Conservation (phyloP, 805 yeast genomes). For the Metschnikowia rubicola region DNA sequence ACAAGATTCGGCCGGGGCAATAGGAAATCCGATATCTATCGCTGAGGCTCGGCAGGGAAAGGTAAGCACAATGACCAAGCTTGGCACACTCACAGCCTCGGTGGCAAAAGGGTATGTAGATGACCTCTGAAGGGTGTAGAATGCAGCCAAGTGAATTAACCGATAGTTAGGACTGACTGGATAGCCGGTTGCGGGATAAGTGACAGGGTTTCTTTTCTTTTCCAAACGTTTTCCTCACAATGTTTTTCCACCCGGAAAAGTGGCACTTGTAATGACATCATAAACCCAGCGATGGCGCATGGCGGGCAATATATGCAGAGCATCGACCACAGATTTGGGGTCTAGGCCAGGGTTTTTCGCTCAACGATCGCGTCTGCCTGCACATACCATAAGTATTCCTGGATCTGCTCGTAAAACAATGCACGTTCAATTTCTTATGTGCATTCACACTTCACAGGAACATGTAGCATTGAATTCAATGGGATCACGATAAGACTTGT, state of each 20-base stretch:
- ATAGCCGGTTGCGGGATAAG: not conserved
- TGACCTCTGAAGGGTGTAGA: too few relatives aligned
- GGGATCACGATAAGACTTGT: too few relatives aligned
- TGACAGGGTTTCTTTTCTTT: not conserved
- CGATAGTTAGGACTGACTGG: not conserved
- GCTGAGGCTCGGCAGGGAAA: not conserved
- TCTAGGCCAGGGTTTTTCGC: slow-evolving; percentile 4
- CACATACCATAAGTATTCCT: not conserved
- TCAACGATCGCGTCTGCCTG: not conserved
- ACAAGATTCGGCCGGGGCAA: not conserved
- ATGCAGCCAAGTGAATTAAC: not conserved
- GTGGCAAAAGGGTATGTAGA: not conserved
- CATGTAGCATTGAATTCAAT: not conserved
- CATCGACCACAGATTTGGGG: not conserved
- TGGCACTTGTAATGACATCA: slow-evolving; percentile 9
- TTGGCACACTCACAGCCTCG: slow-evolving; percentile 3
- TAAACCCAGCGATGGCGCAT: slow-evolving; percentile 2
- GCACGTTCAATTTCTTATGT: not conserved
- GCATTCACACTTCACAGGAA: not conserved
- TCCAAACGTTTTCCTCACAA: slow-evolving; percentile 1
- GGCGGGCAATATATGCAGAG: not conserved
- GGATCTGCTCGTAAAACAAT: slow-evolving; percentile 4
- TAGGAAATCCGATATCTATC: too few relatives aligned
- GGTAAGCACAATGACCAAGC: not conserved
- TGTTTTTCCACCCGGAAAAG: slow-evolving; percentile 2